These are phyloP conservation scores for Magnusiomyces ingens DNA, from an alignment of 1,139 yeast genomes.

Conservation along the genomic window DNA sequence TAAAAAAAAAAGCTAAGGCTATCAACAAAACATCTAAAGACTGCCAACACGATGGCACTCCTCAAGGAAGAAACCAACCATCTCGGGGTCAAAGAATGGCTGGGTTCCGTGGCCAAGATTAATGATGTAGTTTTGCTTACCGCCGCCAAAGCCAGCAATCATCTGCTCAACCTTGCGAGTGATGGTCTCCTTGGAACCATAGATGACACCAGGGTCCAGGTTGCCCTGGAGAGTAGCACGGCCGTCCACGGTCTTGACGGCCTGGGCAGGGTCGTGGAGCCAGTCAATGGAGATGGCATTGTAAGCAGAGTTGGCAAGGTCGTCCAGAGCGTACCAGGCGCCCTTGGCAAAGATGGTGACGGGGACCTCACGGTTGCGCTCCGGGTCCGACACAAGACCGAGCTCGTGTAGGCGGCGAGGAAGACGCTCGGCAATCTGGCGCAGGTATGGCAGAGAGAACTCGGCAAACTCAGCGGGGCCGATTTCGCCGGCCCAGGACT, in stretches of 20 bases:
- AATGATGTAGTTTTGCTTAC: constrained; percentile 81
- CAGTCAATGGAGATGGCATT: constrained; percentile 88
- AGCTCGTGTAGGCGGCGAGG: constrained; percentile 65
- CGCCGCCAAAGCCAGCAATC: constrained; percentile 89
- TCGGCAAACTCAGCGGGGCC: constrained; percentile 84
- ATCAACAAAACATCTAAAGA: background rate
- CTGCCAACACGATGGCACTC: constrained; percentile 79
- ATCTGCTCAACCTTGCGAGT: constrained; percentile 74
- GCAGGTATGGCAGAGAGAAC: constrained; percentile 82
- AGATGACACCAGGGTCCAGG: constrained; percentile 89
- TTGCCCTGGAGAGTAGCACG: constrained; percentile 91
- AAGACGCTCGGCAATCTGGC: constrained; percentile 63
- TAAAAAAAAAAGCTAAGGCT: no score
- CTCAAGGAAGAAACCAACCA: constrained; percentile 71
- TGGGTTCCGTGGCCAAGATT: constrained; percentile 98
- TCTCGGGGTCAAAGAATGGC: constrained; percentile 93
- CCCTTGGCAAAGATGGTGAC: constrained; percentile 91
- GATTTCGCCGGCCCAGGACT: constrained; percentile 96
- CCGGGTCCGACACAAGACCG: constrained; percentile 5
- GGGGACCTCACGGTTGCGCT: constrained; percentile 68
- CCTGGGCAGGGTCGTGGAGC: constrained; percentile 81
- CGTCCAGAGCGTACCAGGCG: constrained; percentile 94
- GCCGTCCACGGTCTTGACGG: constrained; percentile 68
- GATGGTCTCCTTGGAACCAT: constrained; percentile 79
- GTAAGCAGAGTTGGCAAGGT: constrained; percentile 77